Conservation (phyloP, 2,329 filamentous ascomycete genomes). For the Cercospora brassicicola region DNA sequence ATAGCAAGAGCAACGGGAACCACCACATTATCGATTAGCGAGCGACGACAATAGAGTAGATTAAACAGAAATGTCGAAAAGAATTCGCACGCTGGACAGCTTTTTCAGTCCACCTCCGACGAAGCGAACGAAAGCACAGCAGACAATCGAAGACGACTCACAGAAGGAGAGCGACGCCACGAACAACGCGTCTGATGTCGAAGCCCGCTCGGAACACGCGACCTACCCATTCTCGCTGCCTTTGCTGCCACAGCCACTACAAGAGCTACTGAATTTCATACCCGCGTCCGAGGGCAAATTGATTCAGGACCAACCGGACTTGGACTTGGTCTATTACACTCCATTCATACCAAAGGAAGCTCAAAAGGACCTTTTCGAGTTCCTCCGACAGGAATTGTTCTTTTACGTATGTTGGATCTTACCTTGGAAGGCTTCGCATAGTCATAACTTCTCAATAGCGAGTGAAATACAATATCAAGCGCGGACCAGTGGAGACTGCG, state of each 20-base stretch:
- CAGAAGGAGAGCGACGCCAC: not conserved
- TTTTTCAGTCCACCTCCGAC: constrained; percentile 62
- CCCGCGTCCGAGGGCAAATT: constrained; percentile 52
- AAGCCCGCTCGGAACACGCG: constrained; percentile 44
- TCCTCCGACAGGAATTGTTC: constrained; percentile 68
- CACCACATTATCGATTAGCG: not conserved
- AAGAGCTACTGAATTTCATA: constrained; percentile 44
- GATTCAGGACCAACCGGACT: constrained; percentile 67
- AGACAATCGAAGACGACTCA: not conserved
- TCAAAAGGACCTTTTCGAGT: constrained; percentile 64
- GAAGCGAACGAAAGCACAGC: constrained; percentile 41
- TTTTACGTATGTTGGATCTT: constrained; percentile 50
- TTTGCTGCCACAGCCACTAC: constrained; percentile 48
- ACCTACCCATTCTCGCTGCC: constrained; percentile 57
- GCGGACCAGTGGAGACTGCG: constrained; percentile 61
- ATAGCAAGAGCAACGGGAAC: constrained; percentile 2
- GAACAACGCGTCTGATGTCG: not conserved
- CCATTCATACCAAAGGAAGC: constrained; percentile 65
- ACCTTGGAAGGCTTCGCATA: not conserved
- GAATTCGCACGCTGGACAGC: constrained; percentile 65
- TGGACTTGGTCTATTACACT: constrained; percentile 74
- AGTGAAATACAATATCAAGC: constrained; percentile 58
- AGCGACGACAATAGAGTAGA: not conserved
- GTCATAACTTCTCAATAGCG: constrained; percentile 36
- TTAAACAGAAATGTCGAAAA: constrained; percentile 33